These are phyloP conservation scores for Selenicereus undatus DNA, from an alignment of 148 eudicot species.

Conservation along the genomic window DNA sequence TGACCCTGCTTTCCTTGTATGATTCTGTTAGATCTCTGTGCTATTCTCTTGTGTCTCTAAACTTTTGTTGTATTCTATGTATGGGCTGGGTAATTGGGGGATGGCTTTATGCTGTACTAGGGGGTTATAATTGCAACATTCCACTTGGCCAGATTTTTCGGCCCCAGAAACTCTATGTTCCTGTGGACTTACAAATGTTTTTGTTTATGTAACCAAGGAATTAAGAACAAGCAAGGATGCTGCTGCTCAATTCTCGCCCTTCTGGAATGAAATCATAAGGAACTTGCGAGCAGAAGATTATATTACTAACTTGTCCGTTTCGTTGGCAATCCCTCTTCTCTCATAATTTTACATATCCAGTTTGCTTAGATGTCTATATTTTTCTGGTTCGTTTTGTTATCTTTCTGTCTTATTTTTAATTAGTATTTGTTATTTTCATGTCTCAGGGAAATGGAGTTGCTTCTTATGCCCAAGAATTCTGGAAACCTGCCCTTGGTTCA, in stretches of 20 bases:
- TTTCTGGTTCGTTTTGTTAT: constrained; percentile 7
- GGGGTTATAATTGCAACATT: too few relatives aligned
- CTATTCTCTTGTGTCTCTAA: neutral
- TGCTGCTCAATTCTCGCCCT: constrained; percentile 84
- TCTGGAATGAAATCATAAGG: constrained; percentile 91
- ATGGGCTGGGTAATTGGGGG: neutral
- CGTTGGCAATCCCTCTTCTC: constrained; percentile 17
- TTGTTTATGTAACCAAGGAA: constrained; percentile 35
- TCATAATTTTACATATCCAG: neutral
- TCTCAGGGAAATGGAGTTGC: constrained; percentile 86
- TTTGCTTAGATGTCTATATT: neutral
- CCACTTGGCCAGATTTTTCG: neutral
- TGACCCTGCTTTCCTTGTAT: neutral
- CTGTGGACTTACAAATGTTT: constrained; percentile 3
- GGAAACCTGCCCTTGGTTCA: constrained; percentile 80
- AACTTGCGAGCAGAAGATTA: constrained; percentile 95
- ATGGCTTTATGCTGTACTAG: too few relatives aligned
- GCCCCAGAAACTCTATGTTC: neutral
- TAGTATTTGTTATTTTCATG: neutral
- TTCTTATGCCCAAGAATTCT: constrained; percentile 79
- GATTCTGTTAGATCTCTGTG: neutral
- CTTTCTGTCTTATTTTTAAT: constrained; percentile 2
- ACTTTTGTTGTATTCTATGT: neutral
- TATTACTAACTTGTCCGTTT: constrained; percentile 56
- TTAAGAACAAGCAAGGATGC: constrained; percentile 63